Evolutionary conservation across 306 rosid species (phyloP), one percentile per base, ranked within the genome.

Genomic region (Abrus precatorius): DNA sequence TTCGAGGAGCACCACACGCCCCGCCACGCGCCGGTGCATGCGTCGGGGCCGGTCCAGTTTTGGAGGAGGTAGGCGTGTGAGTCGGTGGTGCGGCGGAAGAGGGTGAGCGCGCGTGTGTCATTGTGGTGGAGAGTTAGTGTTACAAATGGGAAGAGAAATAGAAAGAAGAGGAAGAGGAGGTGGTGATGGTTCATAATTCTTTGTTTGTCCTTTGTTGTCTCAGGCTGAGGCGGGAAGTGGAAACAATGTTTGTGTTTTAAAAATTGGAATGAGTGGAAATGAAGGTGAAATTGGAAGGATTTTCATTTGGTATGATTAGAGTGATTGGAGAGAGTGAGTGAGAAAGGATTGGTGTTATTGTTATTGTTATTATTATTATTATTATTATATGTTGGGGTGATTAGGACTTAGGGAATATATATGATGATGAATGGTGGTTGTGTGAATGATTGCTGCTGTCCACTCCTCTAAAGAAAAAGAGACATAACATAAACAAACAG

Each of bases 21-120:
- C 11, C 52, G 69, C 99, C 99, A 95, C 0, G 78, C 1, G n/a
- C 89, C 72, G n/a, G 74, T 40, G 87, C 99, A 93, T 7, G 99
- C 88, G 63, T 90, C 86, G 36, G 76, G 13, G 34, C 97, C 97
- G 9, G 91, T 91, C 99, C 99, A 95, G 80, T 95, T 95, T 52
- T 77, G 32, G 20, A 66, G 89, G 29, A 95, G 97, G 78, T 82
- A 56, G 78, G 97, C 99, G 49, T 95, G 99, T 7, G 86, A 38
- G 62, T 95, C 99, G n/a, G 91, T 67, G 20, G 82, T 85, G 55
- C 65, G 81, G 40, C 97, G 93, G 82, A 95, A 95, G 9, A 71
- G 85, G 57, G 88, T 84, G 69, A 95, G 97, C 2, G 96, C 85
- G 2, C 72, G 67, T 0, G 98, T 90, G 85, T 95, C 99, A 63